Evolutionary conservation across 1,284 basidiomycete genomes (phyloP), one percentile per base, ranked within the genome.

Genomic region (Cutaneotrichosporon sp.): DNA sequence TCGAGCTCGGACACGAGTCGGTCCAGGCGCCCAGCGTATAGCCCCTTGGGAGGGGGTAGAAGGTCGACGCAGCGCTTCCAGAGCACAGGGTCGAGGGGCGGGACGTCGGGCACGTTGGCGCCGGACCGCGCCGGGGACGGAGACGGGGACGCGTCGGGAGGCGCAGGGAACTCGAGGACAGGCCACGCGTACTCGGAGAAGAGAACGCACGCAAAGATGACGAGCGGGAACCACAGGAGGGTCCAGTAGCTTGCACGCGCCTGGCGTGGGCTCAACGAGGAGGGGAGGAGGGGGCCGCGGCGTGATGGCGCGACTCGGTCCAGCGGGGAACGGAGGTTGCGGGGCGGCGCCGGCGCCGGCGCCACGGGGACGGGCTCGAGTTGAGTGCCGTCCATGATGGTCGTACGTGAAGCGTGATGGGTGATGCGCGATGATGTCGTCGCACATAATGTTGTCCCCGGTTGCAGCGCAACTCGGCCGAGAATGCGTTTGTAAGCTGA

Each of bases 21-120:
- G 20, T 61, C 51, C 2, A 72, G 34, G 9, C 71, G 69, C 10
- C 13, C 20, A 2, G 62, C 43, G 56, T 67, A 63, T 10, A 56
- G 66, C 4, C 38, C 54, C 13, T 43, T 3, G 9, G 69, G 62
- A 1, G 67, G 58, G 2, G 43, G 22, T 14, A 69, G 60, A 10
- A 65, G 63, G 16, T 16, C 20, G n/a, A 57, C 29, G 57, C 66
- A 69, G 20, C 50, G 10, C 27, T 31, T 50, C 25, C 24, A 50
- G 13, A n/a, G 27, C 25, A n/a, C 27, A 3, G 29, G 63, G 51
- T 20, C 50, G 25, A 55, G 53, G 13, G 29, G 54, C 9, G 33
- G 43, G 13, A 27, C 47, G 4, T 50, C 27, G n/a, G n/a, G n/a
- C 13, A 50, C 16, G 18, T 14, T 9, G 27, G 31, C 18, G 18